phyloP scores from a whole-genome alignment of 164 flowering plant species.

The Chimonanthus salicifolius region DNA sequence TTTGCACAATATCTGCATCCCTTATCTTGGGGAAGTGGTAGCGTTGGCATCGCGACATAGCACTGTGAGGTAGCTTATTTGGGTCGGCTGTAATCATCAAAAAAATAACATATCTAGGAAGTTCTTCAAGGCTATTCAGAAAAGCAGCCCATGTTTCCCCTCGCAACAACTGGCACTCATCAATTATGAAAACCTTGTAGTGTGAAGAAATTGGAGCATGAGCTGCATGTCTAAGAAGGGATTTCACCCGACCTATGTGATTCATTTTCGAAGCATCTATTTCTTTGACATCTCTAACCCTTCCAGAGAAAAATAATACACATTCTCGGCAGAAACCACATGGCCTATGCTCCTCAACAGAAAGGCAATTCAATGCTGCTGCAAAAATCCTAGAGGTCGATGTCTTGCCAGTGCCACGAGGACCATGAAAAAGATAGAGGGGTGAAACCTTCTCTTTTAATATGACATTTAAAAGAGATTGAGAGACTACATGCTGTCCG shows the following conservation, averaged over 20 bases:
- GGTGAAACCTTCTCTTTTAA: conserved; percentile 43
- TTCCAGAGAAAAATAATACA: conserved; percentile 51
- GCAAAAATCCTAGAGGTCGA: conserved; percentile 82
- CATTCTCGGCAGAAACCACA: conserved; percentile 83
- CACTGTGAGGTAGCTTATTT: conserved; percentile 64
- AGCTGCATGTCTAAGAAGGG: conserved; percentile 47
- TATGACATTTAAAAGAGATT: conserved; percentile 58
- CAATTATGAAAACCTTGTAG: conserved; percentile 66
- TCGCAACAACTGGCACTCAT: conserved; percentile 76
- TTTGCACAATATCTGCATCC: conserved; percentile 51
- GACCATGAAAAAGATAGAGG: conserved; percentile 83
- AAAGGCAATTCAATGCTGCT: conserved; percentile 81
- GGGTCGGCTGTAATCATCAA: conserved; percentile 74
- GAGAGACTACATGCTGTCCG: conserved; percentile 64
- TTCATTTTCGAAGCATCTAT: conserved; percentile 66
- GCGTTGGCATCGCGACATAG: conserved; percentile 61
- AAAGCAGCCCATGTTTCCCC: conserved; percentile 67
- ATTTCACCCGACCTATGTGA: conserved; percentile 35
- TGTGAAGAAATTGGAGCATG: conserved; percentile 59
- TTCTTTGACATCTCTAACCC: conserved; percentile 58
- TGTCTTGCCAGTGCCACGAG: conserved; percentile 94
- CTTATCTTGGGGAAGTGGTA: conserved; percentile 74
- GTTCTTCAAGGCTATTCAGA: conserved; percentile 46
- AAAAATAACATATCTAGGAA: conserved; percentile 63
- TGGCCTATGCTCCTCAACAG: conserved; percentile 50